Conservation (phyloP, 257 asterid species). For the Oldenlandia corymbosa region DNA sequence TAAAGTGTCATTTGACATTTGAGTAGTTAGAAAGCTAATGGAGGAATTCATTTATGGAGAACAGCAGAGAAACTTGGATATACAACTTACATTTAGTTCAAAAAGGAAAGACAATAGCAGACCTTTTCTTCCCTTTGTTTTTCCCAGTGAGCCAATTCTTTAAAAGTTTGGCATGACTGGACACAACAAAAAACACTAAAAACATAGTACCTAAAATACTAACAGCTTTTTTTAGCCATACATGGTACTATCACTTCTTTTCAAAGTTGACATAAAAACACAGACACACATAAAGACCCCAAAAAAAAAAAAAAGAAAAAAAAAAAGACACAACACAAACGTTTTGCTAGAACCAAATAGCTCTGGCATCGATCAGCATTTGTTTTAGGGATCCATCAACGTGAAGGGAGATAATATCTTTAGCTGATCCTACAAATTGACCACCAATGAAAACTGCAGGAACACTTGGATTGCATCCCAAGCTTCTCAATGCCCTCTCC, state of each 20-base stretch:
- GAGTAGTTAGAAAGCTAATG: not conserved
- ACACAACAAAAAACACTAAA: not conserved
- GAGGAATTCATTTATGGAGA: not conserved
- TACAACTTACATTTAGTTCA: constrained; percentile 7
- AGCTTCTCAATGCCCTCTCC: constrained; percentile 48
- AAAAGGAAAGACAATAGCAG: not conserved
- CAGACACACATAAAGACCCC: too few species aligned
- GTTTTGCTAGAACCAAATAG: constrained; percentile 58
- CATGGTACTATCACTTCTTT: constrained; percentile 4
- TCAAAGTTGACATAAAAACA: not conserved
- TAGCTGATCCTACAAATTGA: constrained; percentile 55
- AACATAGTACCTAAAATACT: constrained; percentile 12
- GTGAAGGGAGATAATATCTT: constrained; percentile 58
- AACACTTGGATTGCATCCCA: constrained; percentile 68
- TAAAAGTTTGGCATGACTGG: constrained; percentile 16
- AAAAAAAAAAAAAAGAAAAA: too few species aligned
- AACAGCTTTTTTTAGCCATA: constrained; percentile 1
- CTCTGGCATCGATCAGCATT: constrained; percentile 57
- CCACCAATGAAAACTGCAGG: constrained; percentile 83
- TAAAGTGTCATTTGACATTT: too few species aligned
- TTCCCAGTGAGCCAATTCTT: constrained; percentile 12
- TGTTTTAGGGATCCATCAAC: constrained; percentile 69
- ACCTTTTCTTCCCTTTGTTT: not conserved
- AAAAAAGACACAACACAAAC: not conserved
- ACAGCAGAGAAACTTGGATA: not conserved